Conservation (phyloP, 306 rosid genomes). For the Sicyos baderoa region DNA sequence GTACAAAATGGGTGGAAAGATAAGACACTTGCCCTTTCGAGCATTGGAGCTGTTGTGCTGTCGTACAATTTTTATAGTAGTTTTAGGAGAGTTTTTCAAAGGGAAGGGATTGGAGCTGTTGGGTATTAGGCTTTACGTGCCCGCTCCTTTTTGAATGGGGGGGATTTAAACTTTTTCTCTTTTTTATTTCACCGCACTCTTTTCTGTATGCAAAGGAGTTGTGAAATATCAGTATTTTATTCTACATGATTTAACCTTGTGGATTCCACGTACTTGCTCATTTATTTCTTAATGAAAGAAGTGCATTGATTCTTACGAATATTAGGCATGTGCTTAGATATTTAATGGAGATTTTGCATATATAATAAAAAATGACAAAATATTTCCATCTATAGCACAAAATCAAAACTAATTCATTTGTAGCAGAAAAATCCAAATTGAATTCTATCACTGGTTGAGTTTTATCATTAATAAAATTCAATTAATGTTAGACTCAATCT, state of each 20-base stretch:
- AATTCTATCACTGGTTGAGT: no score
- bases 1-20: background rate
- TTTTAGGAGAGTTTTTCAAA: background rate
- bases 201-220: background rate
- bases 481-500: no score
- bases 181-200: background rate
- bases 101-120: no score
- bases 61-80: background rate
- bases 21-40: background rate
- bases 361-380: no score
- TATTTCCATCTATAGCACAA: no score
- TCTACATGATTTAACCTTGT: background rate
- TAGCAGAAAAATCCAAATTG: no score
- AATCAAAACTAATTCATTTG: no score
- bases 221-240: background rate
- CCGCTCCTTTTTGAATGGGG: background rate
- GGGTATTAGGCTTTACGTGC: background rate
- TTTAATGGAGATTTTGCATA: no score
- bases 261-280: background rate
- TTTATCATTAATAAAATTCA: no score
- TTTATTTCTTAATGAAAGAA: background rate
- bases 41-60: background rate
- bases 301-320: constrained; percentile 4
- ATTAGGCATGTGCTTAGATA: constrained; percentile 17
- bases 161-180: background rate